A percentile compares a stretch with the other conserved stretches of the same genome.
phyloP scores from a whole-genome alignment of 139 green algal species.

The Chlorella sp. region DNA sequence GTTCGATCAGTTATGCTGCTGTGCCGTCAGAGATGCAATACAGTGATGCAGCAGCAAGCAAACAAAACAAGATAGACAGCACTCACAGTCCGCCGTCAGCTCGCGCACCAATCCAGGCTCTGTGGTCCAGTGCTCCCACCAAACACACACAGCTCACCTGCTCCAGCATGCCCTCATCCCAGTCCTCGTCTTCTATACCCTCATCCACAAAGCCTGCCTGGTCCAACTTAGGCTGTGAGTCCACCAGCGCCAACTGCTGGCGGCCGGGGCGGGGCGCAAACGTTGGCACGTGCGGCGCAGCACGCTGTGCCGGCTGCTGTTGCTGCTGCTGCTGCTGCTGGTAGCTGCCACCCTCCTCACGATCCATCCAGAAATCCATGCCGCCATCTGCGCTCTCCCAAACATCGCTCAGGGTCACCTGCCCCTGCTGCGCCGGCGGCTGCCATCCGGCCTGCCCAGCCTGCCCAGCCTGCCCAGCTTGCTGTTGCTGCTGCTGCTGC shows the following conservation, averaged over 20 bases:
- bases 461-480: not conserved
- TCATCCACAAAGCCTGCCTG: not conserved
- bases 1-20: too few relatives aligned
- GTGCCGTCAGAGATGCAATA: too few relatives aligned
- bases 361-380: not conserved
- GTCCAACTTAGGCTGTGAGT: not conserved
- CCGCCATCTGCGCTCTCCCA: not conserved
- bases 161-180: conserved; percentile 11
- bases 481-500: not conserved
- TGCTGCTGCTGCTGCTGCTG: not conserved
- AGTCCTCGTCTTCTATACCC: conserved; percentile 1
- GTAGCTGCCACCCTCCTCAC: not conserved
- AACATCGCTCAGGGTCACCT: not conserved
- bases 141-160: not conserved
- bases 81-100: too few relatives aligned
- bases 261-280: not conserved
- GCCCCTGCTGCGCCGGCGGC: not conserved
- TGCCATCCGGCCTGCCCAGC: not conserved
- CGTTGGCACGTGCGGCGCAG: not conserved
- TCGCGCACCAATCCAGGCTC: too few relatives aligned
- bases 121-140: too few relatives aligned
- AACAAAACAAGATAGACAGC: too few relatives aligned
- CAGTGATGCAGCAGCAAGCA: too few relatives aligned
- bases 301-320: not conserved
- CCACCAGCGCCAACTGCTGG: not conserved